Base-by-base conservation (phyloP, 768 basidiomycete species). In the Rhodocollybia butyracea region DNA sequence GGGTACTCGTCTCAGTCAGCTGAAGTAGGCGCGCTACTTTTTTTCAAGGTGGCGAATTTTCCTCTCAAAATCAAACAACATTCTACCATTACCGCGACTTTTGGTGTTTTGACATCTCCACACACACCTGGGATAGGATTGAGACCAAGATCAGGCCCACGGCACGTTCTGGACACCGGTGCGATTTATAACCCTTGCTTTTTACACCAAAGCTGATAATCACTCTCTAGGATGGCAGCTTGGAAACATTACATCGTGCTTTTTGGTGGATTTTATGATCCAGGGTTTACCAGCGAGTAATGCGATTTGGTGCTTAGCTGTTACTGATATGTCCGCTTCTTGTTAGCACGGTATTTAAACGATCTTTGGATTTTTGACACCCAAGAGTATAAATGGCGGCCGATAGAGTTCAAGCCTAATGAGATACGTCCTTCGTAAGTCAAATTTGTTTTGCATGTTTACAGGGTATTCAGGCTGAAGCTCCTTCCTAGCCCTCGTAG, bases 51-150 rank as follows among this genome's bases (percentile, higher is more conserved):
- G 92, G 94, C 12, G 94, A 95, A 68, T 96, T 89, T 62, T 91
- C 91, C 0, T 89, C 88, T 1, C 66, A 91, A 5, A 78, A 89
- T 60, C 92, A 94, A 67, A 93, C 83, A 31, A 83, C 82, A 0
- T 92, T 94, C 67, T 89, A 92, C 58, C 91, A 94, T 61, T 95
- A 92, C 64, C 82, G 90, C 42, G 91, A 94, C 64, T 86, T 95
- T 64, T 94, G 94, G 89, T 79, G 79, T 45, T 95, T 95, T 64
- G 89, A 92, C 59, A 82, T 96, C 22, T 63, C 77, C 2, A 86
- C 84, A 0, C 89, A 91, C 58, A 70, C 79, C 0, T 96, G 94
- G 94, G 91, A 95, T 60, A 76, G 91, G 7, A 90, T 94, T 48
- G 94, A 95, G 34, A 93, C 91, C 3, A 94, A 91, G 64, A 67